These are phyloP conservation scores for Pilasporangium apinafurcum DNA, from an alignment of 352 stramenopile species.

Conservation along the genomic window DNA sequence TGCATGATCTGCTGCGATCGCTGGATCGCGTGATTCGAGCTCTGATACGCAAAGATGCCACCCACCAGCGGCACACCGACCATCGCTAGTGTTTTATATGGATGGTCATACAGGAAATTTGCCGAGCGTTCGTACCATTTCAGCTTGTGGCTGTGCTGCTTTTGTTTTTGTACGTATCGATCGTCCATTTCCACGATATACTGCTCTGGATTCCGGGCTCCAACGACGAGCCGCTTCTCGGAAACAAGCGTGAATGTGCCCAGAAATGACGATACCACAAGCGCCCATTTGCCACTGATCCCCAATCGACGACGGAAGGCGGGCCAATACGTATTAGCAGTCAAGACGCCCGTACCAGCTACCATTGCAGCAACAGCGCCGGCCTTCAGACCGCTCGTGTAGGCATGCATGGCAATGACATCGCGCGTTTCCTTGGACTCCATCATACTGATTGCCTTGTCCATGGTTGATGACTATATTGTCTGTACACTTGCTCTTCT, in stretches of 20 bases:
- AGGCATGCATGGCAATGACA: slow-evolving; percentile 26
- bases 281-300: slow-evolving; percentile 30
- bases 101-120: slow-evolving; percentile 38
- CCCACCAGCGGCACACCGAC: slow-evolving; percentile 26
- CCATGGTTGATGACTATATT: slow-evolving; percentile 13
- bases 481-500: too few relatives aligned
- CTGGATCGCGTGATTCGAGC: slow-evolving; percentile 16
- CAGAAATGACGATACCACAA: slow-evolving; percentile 32
- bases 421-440: slow-evolving; percentile 13
- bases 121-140: slow-evolving; percentile 21
- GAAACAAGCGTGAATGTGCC: slow-evolving; percentile 31
- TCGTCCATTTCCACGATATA: slow-evolving; percentile 25
- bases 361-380: slow-evolving; percentile 12
- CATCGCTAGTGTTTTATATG: slow-evolving; percentile 19
- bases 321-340: slow-evolving; percentile 23
- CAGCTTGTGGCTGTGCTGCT: slow-evolving; percentile 7
- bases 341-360: slow-evolving; percentile 14
- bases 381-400: slow-evolving; percentile 21
- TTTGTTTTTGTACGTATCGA: slow-evolving; percentile 14
- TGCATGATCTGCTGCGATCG: slow-evolving; percentile 46
- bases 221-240: slow-evolving; percentile 20
- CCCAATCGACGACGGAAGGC: slow-evolving; percentile 30
- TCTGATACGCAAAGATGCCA: slow-evolving; percentile 27
- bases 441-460: slow-evolving; percentile 15
- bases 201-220: slow-evolving; percentile 26